phyloP scores from a whole-genome alignment of 2,329 filamentous ascomycete species.

The Alternaria dauci region DNA sequence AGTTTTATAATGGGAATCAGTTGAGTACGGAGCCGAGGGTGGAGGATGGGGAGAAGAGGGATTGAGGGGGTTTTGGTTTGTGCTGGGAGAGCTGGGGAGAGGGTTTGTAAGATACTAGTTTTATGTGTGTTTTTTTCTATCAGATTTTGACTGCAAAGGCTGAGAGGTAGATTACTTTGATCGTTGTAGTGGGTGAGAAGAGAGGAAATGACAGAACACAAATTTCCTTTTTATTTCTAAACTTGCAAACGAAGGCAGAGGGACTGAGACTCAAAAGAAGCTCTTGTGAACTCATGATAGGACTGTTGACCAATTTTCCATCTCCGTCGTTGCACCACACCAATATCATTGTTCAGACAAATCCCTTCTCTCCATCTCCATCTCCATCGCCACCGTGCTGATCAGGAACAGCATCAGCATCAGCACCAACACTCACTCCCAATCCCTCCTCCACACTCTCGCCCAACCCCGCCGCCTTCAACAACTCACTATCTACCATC shows the following conservation, averaged over 20 bases:
- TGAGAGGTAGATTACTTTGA: too few relatives aligned
- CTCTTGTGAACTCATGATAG: neutral
- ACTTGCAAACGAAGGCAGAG: neutral
- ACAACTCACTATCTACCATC: constrained; percentile 41
- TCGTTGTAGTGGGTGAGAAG: too few relatives aligned
- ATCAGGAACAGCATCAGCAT: neutral
- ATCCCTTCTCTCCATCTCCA: constrained; percentile 7
- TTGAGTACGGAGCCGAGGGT: constrained; percentile 15
- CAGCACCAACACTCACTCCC: neutral
- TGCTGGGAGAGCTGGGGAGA: too few relatives aligned
- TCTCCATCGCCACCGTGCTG: constrained; percentile 1
- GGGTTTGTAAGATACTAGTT: neutral
- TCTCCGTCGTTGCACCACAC: neutral
- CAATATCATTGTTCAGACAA: neutral
- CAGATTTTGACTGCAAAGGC: neutral
- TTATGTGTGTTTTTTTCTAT: neutral
- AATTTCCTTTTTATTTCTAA: neutral
- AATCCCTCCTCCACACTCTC: constrained; percentile 23
- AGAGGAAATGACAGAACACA: neutral
- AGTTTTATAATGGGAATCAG: constrained; percentile 92
- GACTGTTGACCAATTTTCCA: neutral
- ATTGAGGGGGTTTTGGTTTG: neutral
- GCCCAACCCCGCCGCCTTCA: constrained; percentile 40
- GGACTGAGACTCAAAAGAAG: neutral
- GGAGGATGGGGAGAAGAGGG: constrained; percentile 13